These are phyloP conservation scores for Solanum verrucosum DNA, from an alignment of 257 asterid species.

Conservation along the genomic window DNA sequence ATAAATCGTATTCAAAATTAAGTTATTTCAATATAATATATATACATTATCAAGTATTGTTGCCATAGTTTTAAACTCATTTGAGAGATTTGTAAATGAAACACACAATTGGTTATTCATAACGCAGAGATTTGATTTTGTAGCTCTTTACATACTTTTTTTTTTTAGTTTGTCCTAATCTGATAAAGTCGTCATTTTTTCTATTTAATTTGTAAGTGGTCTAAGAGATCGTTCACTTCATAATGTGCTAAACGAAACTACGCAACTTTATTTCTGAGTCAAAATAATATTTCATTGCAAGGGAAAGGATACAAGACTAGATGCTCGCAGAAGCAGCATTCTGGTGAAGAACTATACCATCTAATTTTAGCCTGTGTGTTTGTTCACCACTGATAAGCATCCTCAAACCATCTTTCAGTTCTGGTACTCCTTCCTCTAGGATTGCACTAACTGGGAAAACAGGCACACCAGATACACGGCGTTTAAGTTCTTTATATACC, in stretches of 20 bases:
- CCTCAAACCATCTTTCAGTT: slow-evolving; percentile 62
- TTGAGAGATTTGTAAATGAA: not conserved
- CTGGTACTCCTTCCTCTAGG: slow-evolving; percentile 68
- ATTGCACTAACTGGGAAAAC: slow-evolving; percentile 89
- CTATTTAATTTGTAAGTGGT: not conserved
- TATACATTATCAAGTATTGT: not conserved
- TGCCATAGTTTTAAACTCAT: not conserved
- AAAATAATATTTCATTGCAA: not conserved
- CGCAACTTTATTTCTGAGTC: not conserved
- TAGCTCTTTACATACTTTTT: not conserved
- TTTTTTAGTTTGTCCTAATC: not conserved
- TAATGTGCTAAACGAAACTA: not conserved
- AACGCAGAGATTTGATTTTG: not conserved
- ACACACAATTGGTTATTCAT: not conserved
- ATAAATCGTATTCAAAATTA: not conserved
- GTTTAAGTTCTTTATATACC: slow-evolving; percentile 53
- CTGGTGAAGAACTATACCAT: slow-evolving; percentile 33
- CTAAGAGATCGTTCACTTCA: not conserved
- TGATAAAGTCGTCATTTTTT: not conserved
- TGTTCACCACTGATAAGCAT: slow-evolving; percentile 58
- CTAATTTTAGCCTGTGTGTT: slow-evolving; percentile 24
- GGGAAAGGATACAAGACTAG: not conserved
- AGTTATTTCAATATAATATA: not conserved
- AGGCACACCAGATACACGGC: slow-evolving; percentile 48
- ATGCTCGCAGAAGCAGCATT: not conserved